These are phyloP conservation scores for Andrographis paniculata DNA, from an alignment of 305 asterid genomes.

Conservation along the genomic window DNA sequence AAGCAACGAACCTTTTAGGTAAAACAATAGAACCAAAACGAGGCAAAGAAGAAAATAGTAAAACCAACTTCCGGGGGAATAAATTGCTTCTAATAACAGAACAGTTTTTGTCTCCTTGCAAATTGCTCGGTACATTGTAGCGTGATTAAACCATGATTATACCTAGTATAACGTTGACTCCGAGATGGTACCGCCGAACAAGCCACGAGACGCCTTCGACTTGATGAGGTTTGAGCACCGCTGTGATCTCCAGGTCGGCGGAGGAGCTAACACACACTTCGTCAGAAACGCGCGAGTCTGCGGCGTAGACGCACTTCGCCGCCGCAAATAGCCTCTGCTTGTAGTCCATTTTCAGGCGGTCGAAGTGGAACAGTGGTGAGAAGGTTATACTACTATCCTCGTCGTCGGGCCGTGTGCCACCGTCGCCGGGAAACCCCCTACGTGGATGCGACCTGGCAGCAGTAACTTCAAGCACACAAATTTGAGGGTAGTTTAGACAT, in stretches of 20 bases:
- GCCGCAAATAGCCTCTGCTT: conserved; percentile 64
- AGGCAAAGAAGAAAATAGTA: background rate
- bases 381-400: too few species aligned
- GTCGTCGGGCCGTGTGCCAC: too few species aligned
- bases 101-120: background rate
- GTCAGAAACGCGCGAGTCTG: conserved; percentile 32
- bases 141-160: conserved; percentile 5
- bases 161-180: conserved; percentile 94
- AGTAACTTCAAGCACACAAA: too few species aligned
- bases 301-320: conserved; percentile 58
- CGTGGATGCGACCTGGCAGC: too few species aligned
- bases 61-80: background rate
- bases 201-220: conserved; percentile 85
- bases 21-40: background rate
- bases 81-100: background rate
- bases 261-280: conserved; percentile 20
- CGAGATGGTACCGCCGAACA: conserved; percentile 62
- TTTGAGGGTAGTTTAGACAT: too few species aligned
- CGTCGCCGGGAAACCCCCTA: too few species aligned
- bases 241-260: conserved; percentile 46
- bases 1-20: background rate
- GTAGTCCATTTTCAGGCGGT: conserved; percentile 49
- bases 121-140: background rate
- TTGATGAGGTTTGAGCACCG: conserved; percentile 80
- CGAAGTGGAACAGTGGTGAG: background rate